Percentiles rank a stretch among this genome's conserved stretches.
Evolutionary conservation across 2,329 filamentous ascomycete species (phyloP).

Genomic region (Monilinia fructicola): DNA sequence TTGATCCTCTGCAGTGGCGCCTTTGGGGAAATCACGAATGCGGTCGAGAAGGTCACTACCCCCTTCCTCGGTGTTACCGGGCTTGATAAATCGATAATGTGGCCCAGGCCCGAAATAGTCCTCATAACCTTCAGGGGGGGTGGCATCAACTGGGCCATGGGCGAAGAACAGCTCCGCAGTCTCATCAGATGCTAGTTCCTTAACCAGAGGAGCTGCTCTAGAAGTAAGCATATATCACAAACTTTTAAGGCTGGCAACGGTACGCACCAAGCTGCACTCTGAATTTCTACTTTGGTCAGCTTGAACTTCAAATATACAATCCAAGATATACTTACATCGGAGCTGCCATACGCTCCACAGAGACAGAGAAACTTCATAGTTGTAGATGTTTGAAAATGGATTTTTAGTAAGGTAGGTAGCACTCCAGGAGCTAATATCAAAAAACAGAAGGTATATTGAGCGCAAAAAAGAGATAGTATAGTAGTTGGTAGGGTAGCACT

Average conservation of each 20-base stretch:
- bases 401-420: neutral
- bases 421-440: neutral
- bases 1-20: slow-evolving; percentile 36
- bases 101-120: slow-evolving; percentile 57
- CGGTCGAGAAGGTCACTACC: slow-evolving; percentile 36
- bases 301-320: slow-evolving; percentile 19
- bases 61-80: slow-evolving; percentile 41
- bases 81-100: slow-evolving; percentile 56
- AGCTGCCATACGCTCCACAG: slow-evolving; percentile 58
- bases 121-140: slow-evolving; percentile 54
- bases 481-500: neutral
- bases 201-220: slow-evolving; percentile 48
- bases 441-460: neutral
- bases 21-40: slow-evolving; percentile 37
- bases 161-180: slow-evolving; percentile 53
- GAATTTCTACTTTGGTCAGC: slow-evolving; percentile 50
- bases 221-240: slow-evolving; percentile 25
- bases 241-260: slow-evolving; percentile 8
- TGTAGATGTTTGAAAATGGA: neutral
- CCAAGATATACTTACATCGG: slow-evolving; percentile 46
- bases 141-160: slow-evolving; percentile 51
- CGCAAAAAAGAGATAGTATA: neutral
- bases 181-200: slow-evolving; percentile 48
- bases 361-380: slow-evolving; percentile 57
- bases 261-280: slow-evolving; percentile 52